Base-by-base conservation (phyloP, 495 filamentous ascomycete genomes). In the Penicillium roqueforti region DNA sequence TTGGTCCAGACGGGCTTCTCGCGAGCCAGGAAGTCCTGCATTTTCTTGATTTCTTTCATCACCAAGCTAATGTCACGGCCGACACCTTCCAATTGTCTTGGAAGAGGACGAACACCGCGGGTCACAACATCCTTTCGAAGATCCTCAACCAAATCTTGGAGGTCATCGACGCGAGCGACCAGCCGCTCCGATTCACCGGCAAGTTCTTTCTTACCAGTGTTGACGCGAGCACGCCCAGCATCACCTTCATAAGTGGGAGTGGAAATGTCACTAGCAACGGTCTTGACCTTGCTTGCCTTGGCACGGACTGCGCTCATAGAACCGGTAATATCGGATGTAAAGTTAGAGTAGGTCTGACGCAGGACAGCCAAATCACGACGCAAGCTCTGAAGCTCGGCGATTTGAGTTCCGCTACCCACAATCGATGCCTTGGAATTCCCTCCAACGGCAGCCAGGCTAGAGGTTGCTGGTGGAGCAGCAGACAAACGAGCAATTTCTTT, bases 1-100 rank as follows among this genome's bases (percentile, higher is more conserved):
- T 96, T 96, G 22, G 88, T 95, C 90, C 93, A 99, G 41, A 96
- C 74, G 0, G 93, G 93, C 70, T 95, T 95, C 80, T 99, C 93
- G 22, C 79, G 79, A 59, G 85, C 86, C 67, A 97, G 80, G 76
- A 87, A 96, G 36, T 95, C 91, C 58, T 93, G 85, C 84, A 97
- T 88, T 75, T 90, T 92, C 83, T 91, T 96, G 38, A 99, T 85
- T 61, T 97, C 91, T 55, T 88, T 80, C 46, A 85, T 88, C 11
- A 90, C 85, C 51, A 75, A 66, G 53, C 86, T 84, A 53, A 97
- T 89, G 58, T 96, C 92, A 61, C 92, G 92, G 52, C 87, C 83
- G 16, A 96, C 91, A 39, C 69, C 76, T 67, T 96, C 92, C 50
- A 99, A 81, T 70, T 96, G 91, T 18, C 90, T 81, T n/a, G 92